Evolutionary conservation across 805 yeast genomes (phyloP).

Genomic region (Ogataea angusta): DNA sequence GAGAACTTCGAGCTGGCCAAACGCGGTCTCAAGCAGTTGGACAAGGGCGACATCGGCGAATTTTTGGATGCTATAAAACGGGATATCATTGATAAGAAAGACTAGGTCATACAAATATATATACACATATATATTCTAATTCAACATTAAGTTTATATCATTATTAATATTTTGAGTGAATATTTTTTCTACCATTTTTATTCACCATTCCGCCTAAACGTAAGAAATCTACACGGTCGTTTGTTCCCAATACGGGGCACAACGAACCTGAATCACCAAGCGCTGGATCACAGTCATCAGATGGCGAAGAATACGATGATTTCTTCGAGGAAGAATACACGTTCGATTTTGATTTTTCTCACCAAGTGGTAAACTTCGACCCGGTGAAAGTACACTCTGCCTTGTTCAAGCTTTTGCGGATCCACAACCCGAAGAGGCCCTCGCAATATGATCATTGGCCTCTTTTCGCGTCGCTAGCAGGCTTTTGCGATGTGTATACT

Average conservation of each 20-base stretch:
- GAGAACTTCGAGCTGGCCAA: constrained; percentile 25
- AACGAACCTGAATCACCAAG: background rate
- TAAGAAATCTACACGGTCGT: constrained; percentile 6
- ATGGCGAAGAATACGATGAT: constrained; percentile 12
- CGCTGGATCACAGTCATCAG: background rate
- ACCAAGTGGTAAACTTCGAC: constrained; percentile 22
- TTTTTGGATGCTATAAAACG: constrained; percentile 24
- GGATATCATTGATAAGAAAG: constrained; percentile 1
- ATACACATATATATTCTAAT: background rate
- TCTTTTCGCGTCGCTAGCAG: constrained; percentile 31
- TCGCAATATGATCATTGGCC: constrained; percentile 16
- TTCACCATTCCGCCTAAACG: constrained; percentile 9
- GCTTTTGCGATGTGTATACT: constrained; percentile 59
- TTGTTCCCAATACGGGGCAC: background rate
- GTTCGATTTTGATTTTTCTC: constrained; percentile 26
- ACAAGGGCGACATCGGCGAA: constrained; percentile 29
- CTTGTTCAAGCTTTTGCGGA: constrained; percentile 26
- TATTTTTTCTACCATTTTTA: background rate
- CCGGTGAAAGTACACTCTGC: constrained; percentile 32
- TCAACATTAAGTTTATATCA: background rate
- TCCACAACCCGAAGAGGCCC: constrained; percentile 16
- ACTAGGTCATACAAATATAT: background rate
- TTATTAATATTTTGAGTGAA: constrained; percentile 1
- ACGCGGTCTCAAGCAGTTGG: constrained; percentile 23
- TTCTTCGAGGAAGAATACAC: constrained; percentile 29